Evolutionary conservation across 176 grass and related monocot species (phyloP).

Genomic region (Carex littledalei): DNA sequence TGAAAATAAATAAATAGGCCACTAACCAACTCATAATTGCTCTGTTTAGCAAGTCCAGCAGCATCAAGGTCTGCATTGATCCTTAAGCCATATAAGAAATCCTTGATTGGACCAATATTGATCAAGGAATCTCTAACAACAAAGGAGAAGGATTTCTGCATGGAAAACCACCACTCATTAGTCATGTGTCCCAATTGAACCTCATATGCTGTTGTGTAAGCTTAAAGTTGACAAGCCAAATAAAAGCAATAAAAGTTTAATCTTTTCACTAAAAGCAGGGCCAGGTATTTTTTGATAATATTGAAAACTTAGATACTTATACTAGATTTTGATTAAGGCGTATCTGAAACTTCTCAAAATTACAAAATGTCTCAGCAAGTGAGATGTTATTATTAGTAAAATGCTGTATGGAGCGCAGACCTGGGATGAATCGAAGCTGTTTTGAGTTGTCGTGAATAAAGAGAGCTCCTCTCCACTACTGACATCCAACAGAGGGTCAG

Average conservation of each 20-base stretch:
- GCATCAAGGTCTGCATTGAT: conserved; percentile 71
- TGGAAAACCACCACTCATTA: neutral
- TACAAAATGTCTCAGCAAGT: neutral
- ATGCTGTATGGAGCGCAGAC: conserved; percentile 15
- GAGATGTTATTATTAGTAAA: neutral
- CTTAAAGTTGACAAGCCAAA: neutral
- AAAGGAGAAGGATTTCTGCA: conserved; percentile 81
- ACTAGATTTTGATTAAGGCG: neutral
- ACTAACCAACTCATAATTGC: conserved; percentile 95
- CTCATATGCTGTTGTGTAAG: neutral
- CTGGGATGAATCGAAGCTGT: conserved; percentile 63
- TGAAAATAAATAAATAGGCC: neutral
- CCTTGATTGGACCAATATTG: conserved; percentile 90
- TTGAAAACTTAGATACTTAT: neutral
- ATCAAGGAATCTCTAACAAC: conserved; percentile 85
- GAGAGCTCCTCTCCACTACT: conserved; percentile 89
- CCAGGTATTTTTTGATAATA: neutral
- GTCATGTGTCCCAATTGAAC: neutral
- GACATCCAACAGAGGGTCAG: conserved; percentile 81
- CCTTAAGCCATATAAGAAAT: conserved; percentile 94
- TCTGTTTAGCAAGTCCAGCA: conserved; percentile 80
- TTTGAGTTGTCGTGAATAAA: conserved; percentile 56
- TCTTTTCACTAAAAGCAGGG: neutral
- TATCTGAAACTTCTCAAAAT: neutral
- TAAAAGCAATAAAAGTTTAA: neutral